phyloP scores from a whole-genome alignment of 2,329 filamentous ascomycete genomes.

The Juglanconis oblonga region DNA sequence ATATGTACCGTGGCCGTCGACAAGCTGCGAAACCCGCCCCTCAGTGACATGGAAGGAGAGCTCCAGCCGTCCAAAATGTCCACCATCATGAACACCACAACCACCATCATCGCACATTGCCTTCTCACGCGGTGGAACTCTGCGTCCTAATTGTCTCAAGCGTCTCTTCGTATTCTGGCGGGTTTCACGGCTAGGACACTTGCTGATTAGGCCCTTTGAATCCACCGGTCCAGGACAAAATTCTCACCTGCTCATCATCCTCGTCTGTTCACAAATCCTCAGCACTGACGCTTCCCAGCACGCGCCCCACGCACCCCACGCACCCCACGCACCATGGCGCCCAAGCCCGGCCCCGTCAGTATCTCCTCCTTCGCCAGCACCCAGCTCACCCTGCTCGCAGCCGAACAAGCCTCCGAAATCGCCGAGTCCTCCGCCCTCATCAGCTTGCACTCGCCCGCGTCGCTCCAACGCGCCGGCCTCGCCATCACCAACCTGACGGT shows the following conservation, averaged over 20 bases:
- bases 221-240: neutral
- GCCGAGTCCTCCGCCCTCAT: slow-evolving; percentile 67
- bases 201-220: neutral
- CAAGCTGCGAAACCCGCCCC: too few relatives aligned
- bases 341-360: slow-evolving; percentile 38
- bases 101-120: too few relatives aligned
- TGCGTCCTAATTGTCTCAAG: too few relatives aligned
- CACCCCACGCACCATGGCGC: slow-evolving; percentile 31
- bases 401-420: slow-evolving; percentile 71
- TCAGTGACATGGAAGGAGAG: too few relatives aligned
- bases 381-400: slow-evolving; percentile 68
- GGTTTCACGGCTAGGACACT: too few relatives aligned
- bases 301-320: too few relatives aligned
- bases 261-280: neutral
- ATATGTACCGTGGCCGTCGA: too few relatives aligned
- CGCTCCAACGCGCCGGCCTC: slow-evolving; percentile 73
- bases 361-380: slow-evolving; percentile 66
- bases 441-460: slow-evolving; percentile 62
- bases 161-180: too few relatives aligned
- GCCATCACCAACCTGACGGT: slow-evolving; percentile 75
- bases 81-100: too few relatives aligned
- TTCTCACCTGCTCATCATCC: neutral
- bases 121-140: too few relatives aligned
- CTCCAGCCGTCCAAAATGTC: too few relatives aligned
- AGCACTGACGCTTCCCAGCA: neutral